Base-by-base conservation (phyloP, 192 early-diverging fungal species). In the Gamsiella multidivaricata region DNA sequence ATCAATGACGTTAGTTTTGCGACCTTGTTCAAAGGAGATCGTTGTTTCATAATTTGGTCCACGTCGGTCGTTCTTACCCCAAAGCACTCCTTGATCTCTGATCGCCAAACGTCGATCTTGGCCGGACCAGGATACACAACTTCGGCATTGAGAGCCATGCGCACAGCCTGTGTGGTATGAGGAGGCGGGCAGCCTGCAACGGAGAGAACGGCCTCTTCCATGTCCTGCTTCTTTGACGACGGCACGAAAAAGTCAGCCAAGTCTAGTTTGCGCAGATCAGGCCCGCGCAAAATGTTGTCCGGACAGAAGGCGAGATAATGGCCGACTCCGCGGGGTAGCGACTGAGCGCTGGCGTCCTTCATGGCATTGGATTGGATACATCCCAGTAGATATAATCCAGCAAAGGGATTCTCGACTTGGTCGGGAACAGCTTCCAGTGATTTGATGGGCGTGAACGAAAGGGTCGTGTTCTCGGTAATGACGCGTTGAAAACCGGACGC, bases 221-320 rank as follows among this genome's bases (percentile, higher is more conserved):
- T 65, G 54, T 84, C 85, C 25, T 73, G 55, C 28, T 79, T 65
- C 45, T 83, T 82, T 29, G 52, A 53, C 5, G 81, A 81, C 1
- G 85, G 82, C 15, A 86, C 52, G 58, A 86, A 86, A 43, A 76
- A 72, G 55, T 86, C 85, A 0, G 80, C 81, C 14, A 86, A 26
- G 4, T 83, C 85, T 4, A 86, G 61, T 39, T 79, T 51, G 2
- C 80, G 55, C 36, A 86, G 47, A 45, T 86, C 85, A 5, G 85
- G 85, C 3, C 80, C 85, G 23, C 85, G 79, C 1, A 86, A 58
- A 23, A 84, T 58, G 6, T 82, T 67, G 47, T 83, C 62, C 3
- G 80, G 73, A 8, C 69, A 71, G 18, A 84, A 65, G 5, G 83
- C 79, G 11, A 86, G 61, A 54, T 84, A 86, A 14, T 79, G 46